A percentile compares a stretch with the other conserved stretches of the same genome.
phyloP scores from a whole-genome alignment of 305 asterid genomes.

The Ajuga reptans region DNA sequence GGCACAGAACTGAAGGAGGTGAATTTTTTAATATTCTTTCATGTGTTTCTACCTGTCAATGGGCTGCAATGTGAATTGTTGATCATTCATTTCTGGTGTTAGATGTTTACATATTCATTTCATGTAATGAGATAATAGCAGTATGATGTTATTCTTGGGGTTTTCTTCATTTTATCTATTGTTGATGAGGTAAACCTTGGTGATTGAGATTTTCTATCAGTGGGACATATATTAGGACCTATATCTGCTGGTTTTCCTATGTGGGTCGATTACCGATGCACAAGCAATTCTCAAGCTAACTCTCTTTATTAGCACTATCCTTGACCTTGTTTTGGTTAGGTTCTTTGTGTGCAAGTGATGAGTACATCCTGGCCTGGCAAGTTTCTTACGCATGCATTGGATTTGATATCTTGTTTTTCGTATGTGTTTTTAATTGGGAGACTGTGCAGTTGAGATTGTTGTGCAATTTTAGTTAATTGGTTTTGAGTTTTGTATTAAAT shows the following conservation, averaged over 20 bases:
- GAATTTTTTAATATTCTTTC: constrained; percentile 5
- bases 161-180: not conserved
- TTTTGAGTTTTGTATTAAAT: not conserved
- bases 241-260: not conserved
- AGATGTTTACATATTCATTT: constrained; percentile 2
- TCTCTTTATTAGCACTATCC: not conserved
- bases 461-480: not conserved
- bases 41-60: not conserved
- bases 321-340: not conserved
- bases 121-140: not conserved
- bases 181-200: not conserved
- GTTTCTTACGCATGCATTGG: not conserved
- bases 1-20: constrained; percentile 91
- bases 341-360: constrained; percentile 11
- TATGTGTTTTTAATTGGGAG: not conserved
- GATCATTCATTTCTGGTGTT: not conserved
- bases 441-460: not conserved
- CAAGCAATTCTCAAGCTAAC: not conserved
- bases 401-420: not conserved
- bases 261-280: not conserved
- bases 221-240: not conserved
- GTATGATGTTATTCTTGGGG: not conserved
- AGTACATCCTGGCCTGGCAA: constrained; percentile 7
- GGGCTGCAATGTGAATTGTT: constrained; percentile 17
- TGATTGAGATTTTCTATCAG: not conserved